Base-by-base conservation (phyloP, 345 rosid genomes). In the Eucalyptus marginata region DNA sequence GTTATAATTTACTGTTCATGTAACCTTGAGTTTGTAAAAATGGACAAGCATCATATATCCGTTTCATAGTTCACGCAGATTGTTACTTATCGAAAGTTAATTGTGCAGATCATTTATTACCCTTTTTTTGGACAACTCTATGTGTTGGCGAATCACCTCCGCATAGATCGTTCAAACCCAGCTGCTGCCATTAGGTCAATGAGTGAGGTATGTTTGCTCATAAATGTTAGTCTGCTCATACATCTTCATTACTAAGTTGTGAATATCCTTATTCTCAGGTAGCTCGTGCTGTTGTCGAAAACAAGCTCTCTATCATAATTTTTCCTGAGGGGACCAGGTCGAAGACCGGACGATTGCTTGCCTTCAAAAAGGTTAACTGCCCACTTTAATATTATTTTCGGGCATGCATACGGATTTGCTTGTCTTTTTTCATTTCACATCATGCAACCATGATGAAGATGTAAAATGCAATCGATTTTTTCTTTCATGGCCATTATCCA, bases 121-220 rank as follows among this genome's bases (percentile, higher is more conserved):
- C 96, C 96, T 44, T 59, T 94, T 10, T 88, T 93, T 47, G 96
- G 96, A 52, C 95, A 94, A 87, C 92, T 94, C 36, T 93, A 94
- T 89, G 89, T 92, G 87, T 86, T 94, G 90, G 93, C 94, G 13
- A 90, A 90, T 66, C 93, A 94, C 88, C 90, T 94, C 43, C 90
- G 94, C 59, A 93, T 94, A 33, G 95, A 94, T 89, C 94, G 95
- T 44, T 92, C 94, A 11, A 93, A 91, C 29, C 94, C 93, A 25
- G 6, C 89, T 31, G 85, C 92, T 12, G 94, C 96, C 68, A 89
- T 94, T 85, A 88, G 66, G 90, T 93, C 94, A 56, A 91, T 93
- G 96, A 93, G 90, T 87, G 89, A 93, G 87, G 87, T 85, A 27
- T 49, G 56, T 18, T 46, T 29, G 33, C 20, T 85, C 33, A 85